Conservation (phyloP, 2,329 filamentous ascomycete genomes). For the Colletotrichum orbiculare region DNA sequence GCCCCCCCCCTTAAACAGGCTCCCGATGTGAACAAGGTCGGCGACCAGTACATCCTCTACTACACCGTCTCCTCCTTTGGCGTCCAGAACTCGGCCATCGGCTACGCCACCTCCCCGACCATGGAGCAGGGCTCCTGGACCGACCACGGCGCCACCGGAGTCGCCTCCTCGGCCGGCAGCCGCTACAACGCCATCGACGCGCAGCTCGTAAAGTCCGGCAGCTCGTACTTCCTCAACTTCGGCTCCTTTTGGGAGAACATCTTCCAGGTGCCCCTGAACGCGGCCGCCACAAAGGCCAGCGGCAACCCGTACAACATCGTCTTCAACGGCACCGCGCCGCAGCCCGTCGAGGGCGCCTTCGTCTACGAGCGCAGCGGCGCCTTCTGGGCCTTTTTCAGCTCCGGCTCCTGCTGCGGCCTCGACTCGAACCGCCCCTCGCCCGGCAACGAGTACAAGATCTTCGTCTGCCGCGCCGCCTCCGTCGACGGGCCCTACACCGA, state of each 20-base stretch:
- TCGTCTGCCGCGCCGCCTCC: conserved; percentile 68
- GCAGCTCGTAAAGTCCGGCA: conserved; percentile 58
- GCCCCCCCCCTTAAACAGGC: conserved; percentile 55
- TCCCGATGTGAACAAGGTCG: conserved; percentile 70
- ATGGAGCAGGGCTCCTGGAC: conserved; percentile 68
- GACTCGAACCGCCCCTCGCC: conserved; percentile 60
- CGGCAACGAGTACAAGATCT: conserved; percentile 74
- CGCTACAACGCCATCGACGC: conserved; percentile 71
- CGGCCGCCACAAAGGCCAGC: conserved; percentile 44
- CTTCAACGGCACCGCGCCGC: conserved; percentile 61
- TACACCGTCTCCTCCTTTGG: conserved; percentile 74
- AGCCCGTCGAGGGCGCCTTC: conserved; percentile 67
- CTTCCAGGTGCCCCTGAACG: conserved; percentile 66
- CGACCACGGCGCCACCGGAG: conserved; percentile 66
- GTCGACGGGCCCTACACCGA: conserved; percentile 69
- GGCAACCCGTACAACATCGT: conserved; percentile 57
- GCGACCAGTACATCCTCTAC: conserved; percentile 72
- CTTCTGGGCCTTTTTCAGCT: conserved; percentile 74
- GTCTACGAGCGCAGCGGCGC: conserved; percentile 65
- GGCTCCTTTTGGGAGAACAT: conserved; percentile 77
- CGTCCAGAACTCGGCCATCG: conserved; percentile 70
- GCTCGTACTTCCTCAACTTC: conserved; percentile 65
- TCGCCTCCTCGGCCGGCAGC: conserved; percentile 55
- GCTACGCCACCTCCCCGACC: conserved; percentile 58
- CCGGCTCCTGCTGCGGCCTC: conserved; percentile 71